These are phyloP conservation scores for Rhodotorula kratochvilovae DNA, from an alignment of 768 basidiomycete genomes.

Conservation along the genomic window DNA sequence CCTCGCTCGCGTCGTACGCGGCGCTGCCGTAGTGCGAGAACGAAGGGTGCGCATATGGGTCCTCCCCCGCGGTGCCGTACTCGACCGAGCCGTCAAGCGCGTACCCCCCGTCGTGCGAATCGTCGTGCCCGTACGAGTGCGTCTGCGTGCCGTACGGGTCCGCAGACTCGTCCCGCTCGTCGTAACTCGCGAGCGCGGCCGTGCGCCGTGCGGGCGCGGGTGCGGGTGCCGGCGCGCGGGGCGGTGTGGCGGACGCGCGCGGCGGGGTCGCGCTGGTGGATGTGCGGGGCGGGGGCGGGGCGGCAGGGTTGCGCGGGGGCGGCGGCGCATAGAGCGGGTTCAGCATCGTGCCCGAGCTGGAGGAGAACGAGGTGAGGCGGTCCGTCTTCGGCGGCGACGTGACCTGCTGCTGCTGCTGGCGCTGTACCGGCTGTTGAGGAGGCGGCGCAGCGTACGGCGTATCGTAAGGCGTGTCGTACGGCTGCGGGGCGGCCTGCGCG, in stretches of 20 bases:
- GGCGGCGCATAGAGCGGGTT: slow-evolving; percentile 13
- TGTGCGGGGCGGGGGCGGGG: background rate
- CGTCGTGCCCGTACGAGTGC: background rate
- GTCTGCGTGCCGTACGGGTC: no score
- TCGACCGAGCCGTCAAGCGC: background rate
- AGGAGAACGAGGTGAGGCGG: slow-evolving; percentile 9
- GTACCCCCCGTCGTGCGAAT: background rate
- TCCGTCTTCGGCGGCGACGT: background rate
- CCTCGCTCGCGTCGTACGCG: slow-evolving; percentile 15
- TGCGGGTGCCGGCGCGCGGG: background rate
- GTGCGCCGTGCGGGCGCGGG: slow-evolving; percentile 4
- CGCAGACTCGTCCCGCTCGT: slow-evolving; percentile 1
- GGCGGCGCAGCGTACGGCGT: background rate
- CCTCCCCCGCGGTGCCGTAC: background rate
- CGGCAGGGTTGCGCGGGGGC: slow-evolving; percentile 11
- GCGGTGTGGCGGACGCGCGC: background rate
- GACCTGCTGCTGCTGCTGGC: background rate
- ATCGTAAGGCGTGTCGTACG: background rate
- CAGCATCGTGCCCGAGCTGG: background rate
- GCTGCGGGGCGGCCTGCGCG: background rate
- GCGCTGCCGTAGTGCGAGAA: background rate
- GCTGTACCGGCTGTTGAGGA: background rate
- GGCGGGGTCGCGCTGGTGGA: background rate
- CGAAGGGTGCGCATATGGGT: background rate
- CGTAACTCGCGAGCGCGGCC: slow-evolving; percentile 1